A percentile compares a stretch with the other conserved stretches of the same genome.
These are phyloP conservation scores for Triangularia verruculosa DNA, from an alignment of 2,329 filamentous ascomycete genomes.

Conservation along the genomic window DNA sequence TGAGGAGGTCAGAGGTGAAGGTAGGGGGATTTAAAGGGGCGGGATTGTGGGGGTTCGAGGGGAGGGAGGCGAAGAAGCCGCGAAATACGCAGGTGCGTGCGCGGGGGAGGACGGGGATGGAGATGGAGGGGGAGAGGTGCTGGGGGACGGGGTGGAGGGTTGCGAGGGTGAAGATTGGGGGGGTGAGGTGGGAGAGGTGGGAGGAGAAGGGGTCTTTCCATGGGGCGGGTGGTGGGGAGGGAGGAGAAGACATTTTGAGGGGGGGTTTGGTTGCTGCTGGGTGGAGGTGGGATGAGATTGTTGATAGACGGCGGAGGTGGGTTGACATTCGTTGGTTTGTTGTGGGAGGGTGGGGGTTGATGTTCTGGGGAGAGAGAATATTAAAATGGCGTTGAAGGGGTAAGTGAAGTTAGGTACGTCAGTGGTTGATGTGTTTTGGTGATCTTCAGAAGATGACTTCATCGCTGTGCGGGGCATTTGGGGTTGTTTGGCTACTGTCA, in stretches of 20 bases:
- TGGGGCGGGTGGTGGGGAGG: slow-evolving; percentile 39
- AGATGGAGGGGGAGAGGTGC: slow-evolving; percentile 6
- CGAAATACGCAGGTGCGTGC: slow-evolving; percentile 81
- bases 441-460: neutral
- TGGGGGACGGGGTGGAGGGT: slow-evolving; percentile 43
- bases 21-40: slow-evolving; percentile 65
- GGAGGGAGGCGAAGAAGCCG: slow-evolving; percentile 75
- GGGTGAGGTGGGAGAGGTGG: slow-evolving; percentile 47
- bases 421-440: neutral
- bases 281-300: neutral
- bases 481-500: neutral
- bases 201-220: slow-evolving; percentile 53
- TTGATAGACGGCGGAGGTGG: neutral
- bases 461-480: neutral
- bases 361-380: neutral
- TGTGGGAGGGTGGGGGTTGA: slow-evolving; percentile 1
- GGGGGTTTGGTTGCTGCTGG: neutral
- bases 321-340: neutral
- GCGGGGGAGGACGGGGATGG: slow-evolving; percentile 50
- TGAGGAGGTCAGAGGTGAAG: slow-evolving; percentile 74
- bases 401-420: neutral
- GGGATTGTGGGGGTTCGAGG: slow-evolving; percentile 61
- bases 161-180: slow-evolving; percentile 48
- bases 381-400: neutral
- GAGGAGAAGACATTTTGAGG: neutral